phyloP scores from a whole-genome alignment of 1,139 yeast genomes.

The Spathaspora jeffriesii region DNA sequence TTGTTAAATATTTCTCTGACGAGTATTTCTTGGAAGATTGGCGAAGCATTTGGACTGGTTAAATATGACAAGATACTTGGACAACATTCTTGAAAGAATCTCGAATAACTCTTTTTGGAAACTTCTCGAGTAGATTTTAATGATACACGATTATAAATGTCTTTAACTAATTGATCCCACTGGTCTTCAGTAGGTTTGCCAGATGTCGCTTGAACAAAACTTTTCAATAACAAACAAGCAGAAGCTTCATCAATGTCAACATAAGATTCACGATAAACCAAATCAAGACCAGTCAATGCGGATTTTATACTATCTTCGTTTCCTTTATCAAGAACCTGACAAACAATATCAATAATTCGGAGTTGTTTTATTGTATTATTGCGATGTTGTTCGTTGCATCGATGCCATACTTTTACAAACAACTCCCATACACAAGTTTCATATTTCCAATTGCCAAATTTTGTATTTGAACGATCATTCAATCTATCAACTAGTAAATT shows the following conservation, averaged over 20 bases:
- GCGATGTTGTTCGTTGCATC: constrained; percentile 18
- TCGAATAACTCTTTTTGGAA: constrained; percentile 30
- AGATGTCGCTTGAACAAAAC: constrained; percentile 7
- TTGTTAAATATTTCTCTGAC: constrained; percentile 18
- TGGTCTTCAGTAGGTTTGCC: constrained; percentile 5
- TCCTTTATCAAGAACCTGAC: constrained; percentile 12
- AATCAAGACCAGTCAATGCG: constrained; percentile 10
- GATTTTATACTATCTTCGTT: neutral
- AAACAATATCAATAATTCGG: constrained; percentile 20
- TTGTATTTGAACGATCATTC: constrained; percentile 40
- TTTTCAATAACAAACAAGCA: constrained; percentile 13
- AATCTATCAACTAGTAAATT: constrained; percentile 71
- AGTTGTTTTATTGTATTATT: constrained; percentile 37
- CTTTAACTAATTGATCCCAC: constrained; percentile 25
- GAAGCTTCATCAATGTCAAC: constrained; percentile 34
- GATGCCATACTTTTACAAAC: constrained; percentile 40
- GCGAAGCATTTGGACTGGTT: constrained; percentile 2
- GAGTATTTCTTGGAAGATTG: constrained; percentile 13
- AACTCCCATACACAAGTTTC: constrained; percentile 48
- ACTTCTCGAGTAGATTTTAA: constrained; percentile 24
- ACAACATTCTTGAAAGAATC: constrained; percentile 22
- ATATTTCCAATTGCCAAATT: constrained; percentile 41
- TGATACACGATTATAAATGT: constrained; percentile 26
- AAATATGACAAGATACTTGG: constrained; percentile 14
- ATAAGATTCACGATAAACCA: constrained; percentile 22